These are phyloP conservation scores for Aureobasidium sp. DNA, from an alignment of 2,329 filamentous ascomycete species.

Conservation along the genomic window DNA sequence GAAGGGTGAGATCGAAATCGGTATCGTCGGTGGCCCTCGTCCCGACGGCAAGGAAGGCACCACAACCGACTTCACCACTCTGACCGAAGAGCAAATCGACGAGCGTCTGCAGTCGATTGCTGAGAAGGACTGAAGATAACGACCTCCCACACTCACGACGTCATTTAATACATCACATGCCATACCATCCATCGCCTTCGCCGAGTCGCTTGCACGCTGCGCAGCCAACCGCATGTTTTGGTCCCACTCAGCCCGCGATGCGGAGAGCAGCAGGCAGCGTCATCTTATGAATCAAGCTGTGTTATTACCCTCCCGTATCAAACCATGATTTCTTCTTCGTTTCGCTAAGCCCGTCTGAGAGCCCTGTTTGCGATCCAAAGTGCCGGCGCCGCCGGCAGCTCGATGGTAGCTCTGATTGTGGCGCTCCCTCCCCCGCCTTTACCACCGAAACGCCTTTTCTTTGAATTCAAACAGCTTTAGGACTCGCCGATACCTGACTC, in stretches of 20 bases:
- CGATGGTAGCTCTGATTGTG: slow-evolving; percentile 15
- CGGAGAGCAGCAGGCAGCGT: slow-evolving; percentile 1
- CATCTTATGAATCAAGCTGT: slow-evolving; percentile 13
- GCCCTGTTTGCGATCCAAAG: background rate
- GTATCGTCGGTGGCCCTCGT: slow-evolving; percentile 85
- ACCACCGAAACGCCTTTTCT: slow-evolving; percentile 8
- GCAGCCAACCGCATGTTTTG: background rate
- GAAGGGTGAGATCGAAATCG: slow-evolving; percentile 97
- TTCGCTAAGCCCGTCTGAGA: background rate
- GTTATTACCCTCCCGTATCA: slow-evolving; percentile 12
- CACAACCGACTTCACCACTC: slow-evolving; percentile 70
- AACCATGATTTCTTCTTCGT: slow-evolving; percentile 12
- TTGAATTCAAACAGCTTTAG: background rate
- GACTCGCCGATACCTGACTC: slow-evolving; percentile 13
- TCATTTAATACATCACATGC: slow-evolving; percentile 9
- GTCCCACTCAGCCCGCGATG: background rate
- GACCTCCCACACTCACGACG: slow-evolving; percentile 11
- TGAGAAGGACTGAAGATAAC: slow-evolving; percentile 76
- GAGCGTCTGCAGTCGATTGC: slow-evolving; percentile 96
- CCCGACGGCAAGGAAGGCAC: slow-evolving; percentile 77
- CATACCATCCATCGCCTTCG: slow-evolving; percentile 14
- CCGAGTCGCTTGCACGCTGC: slow-evolving; percentile 2
- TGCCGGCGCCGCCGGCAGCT: slow-evolving; percentile 6
- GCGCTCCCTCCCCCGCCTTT: slow-evolving; percentile 5
- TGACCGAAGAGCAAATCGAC: slow-evolving; percentile 97